Evolutionary conservation across 306 rosid species (phyloP), one percentile per base, ranked within the genome.

Genomic region (Cucumis hystrix): DNA sequence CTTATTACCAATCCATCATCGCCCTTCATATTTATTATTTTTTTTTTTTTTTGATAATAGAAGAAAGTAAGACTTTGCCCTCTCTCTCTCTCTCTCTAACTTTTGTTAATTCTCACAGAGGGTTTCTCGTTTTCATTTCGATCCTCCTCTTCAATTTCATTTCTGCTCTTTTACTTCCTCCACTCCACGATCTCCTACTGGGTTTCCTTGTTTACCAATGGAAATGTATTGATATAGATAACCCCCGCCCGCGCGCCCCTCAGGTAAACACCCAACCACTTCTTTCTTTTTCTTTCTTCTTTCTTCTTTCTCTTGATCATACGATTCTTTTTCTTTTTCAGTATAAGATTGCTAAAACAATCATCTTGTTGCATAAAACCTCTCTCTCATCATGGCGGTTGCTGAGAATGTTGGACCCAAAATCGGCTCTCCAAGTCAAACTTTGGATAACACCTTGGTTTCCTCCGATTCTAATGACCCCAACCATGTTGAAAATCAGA

Each of bases 351-450:
- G 43, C 2, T 0, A 33, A 51, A 51, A 54, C 6, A 17, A 30
- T 49, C 33, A 54, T 51, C 62, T 52, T 52, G 28, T 51, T 51
- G 41, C 76, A 10, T 21, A 52, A 52, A 54, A 28, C 25, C 47
- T 77, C 45, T 74, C 58, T 80, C 68, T 70, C 88, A 86, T 82
- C 86, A 93, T 90, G 98, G 98, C 92, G 67, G 98, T 93, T 62
- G 94, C 92, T 83, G 97, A 93, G 84, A 88, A 87, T 93, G 98
- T 82, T 72, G 77, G 77, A 8, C 59, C 77, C 23, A 72, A 72
- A 72, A 51, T 72, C 77, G 77, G 45, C 20, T 72, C 77, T 52
- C 77, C 77, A 49, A 72, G 77, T 83, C 91, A 90, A 56, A 88
- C 82, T 85, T 80, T 91, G 79, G 91, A 89, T 57, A 85, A 80